Evolutionary conservation across 1,139 yeast genomes (phyloP), one percentile per base, ranked within the genome.

Genomic region (Magnusiomyces clavatus): DNA sequence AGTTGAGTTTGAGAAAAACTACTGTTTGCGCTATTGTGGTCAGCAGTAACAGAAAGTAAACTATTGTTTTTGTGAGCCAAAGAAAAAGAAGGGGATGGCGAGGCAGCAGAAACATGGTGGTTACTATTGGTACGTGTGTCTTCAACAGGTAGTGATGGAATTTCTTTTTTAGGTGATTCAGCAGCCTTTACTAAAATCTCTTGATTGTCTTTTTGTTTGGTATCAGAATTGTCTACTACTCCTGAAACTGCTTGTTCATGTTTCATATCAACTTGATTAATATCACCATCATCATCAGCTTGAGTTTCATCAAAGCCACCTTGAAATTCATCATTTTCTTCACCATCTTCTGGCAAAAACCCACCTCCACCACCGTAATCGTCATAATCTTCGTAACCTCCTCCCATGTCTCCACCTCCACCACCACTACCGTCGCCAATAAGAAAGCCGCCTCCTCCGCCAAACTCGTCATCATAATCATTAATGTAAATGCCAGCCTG

Each of bases 331-430:
- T 37, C n/a, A 8, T 35, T 47, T 3, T 17, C 39, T 19, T 46
- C 45, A 39, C 39, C 44, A 16, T 37, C 55, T 34, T 19, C 43
- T 24, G 8, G 8, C 13, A 50, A 16, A 38, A 54, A 51, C 12
- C 54, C 53, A 46, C 50, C 54, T 41, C 46, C 56, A 14, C 17
- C 17, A 24, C 31, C 31, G 31, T 24, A 24, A 6, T 24, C 31
- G 31, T 24, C 6, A n/a, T n/a, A n/a, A n/a, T n/a, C n/a, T n/a
- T n/a, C n/a, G n/a, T n/a, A 37, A 37, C 40, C 40, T n/a, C 40
- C 40, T 37, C n/a, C n/a, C n/a, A n/a, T n/a, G n/a, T n/a, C n/a
- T n/a, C n/a, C n/a, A n/a, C n/a, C n/a, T n/a, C 31, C 31, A 24
- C 6, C 3, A 39, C 17, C 42, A 3, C 4, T 12, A 16, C 11